Evolutionary conservation across 2,329 filamentous ascomycete genomes (phyloP).

Genomic region (Didymella pomorum): DNA sequence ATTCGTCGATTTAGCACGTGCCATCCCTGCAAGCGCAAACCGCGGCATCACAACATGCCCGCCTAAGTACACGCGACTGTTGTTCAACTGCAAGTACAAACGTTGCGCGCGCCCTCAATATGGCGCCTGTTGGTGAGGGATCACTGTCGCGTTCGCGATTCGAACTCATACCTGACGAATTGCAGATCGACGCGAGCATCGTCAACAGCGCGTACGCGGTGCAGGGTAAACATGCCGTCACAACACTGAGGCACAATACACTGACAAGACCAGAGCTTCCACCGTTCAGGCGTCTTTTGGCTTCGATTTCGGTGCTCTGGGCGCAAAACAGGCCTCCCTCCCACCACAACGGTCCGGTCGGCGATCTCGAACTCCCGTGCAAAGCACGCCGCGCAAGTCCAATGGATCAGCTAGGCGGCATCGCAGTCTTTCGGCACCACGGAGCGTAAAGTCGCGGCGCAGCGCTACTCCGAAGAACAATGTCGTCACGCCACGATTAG

Average conservation of each 20-base stretch:
- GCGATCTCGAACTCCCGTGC: slow-evolving; percentile 40
- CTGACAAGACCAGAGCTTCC: slow-evolving; percentile 53
- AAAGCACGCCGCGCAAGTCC: slow-evolving; percentile 28
- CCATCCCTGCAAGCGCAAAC: slow-evolving; percentile 26
- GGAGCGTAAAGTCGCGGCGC: slow-evolving; percentile 30
- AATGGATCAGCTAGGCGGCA: slow-evolving; percentile 38
- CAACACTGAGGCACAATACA: slow-evolving; percentile 7
- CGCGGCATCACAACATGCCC: slow-evolving; percentile 31
- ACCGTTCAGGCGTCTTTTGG: slow-evolving; percentile 60
- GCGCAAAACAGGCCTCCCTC: slow-evolving; percentile 39
- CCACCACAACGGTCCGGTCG: slow-evolving; percentile 36
- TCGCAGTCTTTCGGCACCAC: slow-evolving; percentile 42
- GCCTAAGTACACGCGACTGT: slow-evolving; percentile 30
- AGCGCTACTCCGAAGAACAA: slow-evolving; percentile 28
- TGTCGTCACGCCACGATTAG: slow-evolving; percentile 40
- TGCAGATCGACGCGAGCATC: slow-evolving; percentile 62
- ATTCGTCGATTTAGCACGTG: slow-evolving; percentile 19
- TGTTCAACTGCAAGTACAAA: slow-evolving; percentile 18
- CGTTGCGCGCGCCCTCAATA: slow-evolving; percentile 31
- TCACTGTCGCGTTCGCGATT: background rate
- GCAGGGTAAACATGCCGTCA: slow-evolving; percentile 58
- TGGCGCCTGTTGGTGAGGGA: slow-evolving; percentile 46
- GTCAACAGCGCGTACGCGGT: slow-evolving; percentile 65
- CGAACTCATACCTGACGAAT: slow-evolving; percentile 16
- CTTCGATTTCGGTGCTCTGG: slow-evolving; percentile 48